These are phyloP conservation scores for Barnettozyma siamensis DNA, from an alignment of 805 yeast species.

Conservation along the genomic window DNA sequence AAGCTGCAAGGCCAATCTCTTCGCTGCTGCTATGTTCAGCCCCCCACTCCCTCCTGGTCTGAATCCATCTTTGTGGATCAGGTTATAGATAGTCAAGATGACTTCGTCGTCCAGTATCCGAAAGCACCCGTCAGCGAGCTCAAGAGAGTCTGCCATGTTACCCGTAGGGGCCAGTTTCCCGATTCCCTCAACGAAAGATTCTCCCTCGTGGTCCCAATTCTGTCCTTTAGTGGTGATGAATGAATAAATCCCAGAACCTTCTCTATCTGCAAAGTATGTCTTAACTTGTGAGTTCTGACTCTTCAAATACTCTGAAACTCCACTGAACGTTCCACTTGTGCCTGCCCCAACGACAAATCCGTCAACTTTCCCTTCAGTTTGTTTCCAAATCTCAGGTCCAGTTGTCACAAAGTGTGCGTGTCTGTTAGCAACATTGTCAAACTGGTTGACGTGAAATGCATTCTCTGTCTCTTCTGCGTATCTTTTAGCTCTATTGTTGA, in stretches of 20 bases:
- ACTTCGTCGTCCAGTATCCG: constrained; percentile 17
- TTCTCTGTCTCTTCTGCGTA: constrained; percentile 34
- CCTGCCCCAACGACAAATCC: constrained; percentile 74
- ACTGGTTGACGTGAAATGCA: constrained; percentile 76
- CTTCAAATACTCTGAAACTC: constrained; percentile 60
- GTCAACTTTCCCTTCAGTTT: constrained; percentile 47
- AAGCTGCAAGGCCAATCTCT: constrained; percentile 15
- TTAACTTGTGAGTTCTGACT: constrained; percentile 35
- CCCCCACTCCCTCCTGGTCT: constrained; percentile 23
- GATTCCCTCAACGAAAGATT: constrained; percentile 23
- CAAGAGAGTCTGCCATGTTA: constrained; percentile 16
- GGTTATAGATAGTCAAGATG: constrained; percentile 13
- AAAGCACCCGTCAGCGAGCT: constrained; percentile 14
- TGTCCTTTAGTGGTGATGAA: constrained; percentile 17
- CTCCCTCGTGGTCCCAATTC: constrained; percentile 21
- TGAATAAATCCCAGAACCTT: constrained; percentile 60
- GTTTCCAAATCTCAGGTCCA: constrained; percentile 73
- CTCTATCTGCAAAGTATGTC: constrained; percentile 71
- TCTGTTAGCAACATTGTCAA: constrained; percentile 75
- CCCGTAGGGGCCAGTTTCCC: constrained; percentile 22
- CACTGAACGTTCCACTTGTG: constrained; percentile 80
- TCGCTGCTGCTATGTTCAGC: constrained; percentile 20
- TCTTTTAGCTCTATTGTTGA: constrained; percentile 20
- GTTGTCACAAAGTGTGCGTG: constrained; percentile 60
- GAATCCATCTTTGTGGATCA: constrained; percentile 16